phyloP scores from a whole-genome alignment of 2,329 filamentous ascomycete genomes.

The Pestalotiopsis sp. region DNA sequence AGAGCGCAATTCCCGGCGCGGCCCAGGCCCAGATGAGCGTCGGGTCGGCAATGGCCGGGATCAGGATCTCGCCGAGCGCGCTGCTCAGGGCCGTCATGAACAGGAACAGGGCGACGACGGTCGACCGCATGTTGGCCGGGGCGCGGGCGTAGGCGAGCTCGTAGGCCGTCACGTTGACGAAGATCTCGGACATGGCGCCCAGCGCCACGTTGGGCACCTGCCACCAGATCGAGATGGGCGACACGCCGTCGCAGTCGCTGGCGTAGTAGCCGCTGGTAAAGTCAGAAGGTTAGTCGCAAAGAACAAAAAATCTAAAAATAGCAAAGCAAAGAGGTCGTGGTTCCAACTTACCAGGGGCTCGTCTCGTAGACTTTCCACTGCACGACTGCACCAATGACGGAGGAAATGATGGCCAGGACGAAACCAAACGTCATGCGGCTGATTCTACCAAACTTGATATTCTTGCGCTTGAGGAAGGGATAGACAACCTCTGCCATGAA shows the following conservation, averaged over 20 bases:
- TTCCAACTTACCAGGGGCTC: constrained; percentile 45
- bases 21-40: constrained; percentile 38
- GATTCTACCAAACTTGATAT: constrained; percentile 61
- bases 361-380: constrained; percentile 63
- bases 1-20: constrained; percentile 44
- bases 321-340: background rate
- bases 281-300: no score
- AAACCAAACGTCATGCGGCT: constrained; percentile 62
- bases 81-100: constrained; percentile 61
- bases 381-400: constrained; percentile 58
- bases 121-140: constrained; percentile 65
- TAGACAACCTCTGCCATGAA: constrained; percentile 59
- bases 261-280: constrained; percentile 44
- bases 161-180: constrained; percentile 64
- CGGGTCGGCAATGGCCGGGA: constrained; percentile 45
- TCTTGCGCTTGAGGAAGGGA: constrained; percentile 52
- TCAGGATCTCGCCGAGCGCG: constrained; percentile 49
- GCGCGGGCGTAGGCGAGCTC: constrained; percentile 73
- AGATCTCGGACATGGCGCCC: constrained; percentile 58
- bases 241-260: constrained; percentile 39
- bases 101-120: constrained; percentile 59
- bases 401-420: constrained; percentile 48
- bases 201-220: constrained; percentile 54
- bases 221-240: constrained; percentile 54
- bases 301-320: no score